Evolutionary conservation across 495 filamentous ascomycete species (phyloP), one percentile per base, ranked within the genome.

Genomic region (Aspergillus panamensis): DNA sequence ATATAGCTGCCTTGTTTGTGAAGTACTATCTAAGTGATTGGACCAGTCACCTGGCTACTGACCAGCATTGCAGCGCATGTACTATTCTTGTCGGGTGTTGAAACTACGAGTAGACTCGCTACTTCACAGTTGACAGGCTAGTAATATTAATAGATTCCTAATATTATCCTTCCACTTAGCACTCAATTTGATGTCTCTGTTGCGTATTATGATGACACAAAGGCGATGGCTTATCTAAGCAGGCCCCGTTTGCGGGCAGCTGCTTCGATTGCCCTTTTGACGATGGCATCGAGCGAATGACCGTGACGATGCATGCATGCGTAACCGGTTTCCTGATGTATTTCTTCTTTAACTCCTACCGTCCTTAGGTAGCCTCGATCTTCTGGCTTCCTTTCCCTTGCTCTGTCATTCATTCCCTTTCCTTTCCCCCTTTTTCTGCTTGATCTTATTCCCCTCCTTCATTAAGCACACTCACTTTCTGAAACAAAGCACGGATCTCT

Each of bases 401-500:
- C 59, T 12, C 60, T 60, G 25, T 40, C 31, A 48, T 59, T 47
- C 33, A 32, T 50, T 48, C 44, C 17, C 32, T 25, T 16, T 6
- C 48, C 35, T 53, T 45, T 39, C 62, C 35, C 51, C 61, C 35
- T 40, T 48, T 45, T 53, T 53, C 16, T 16, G 21, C 31, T 55
- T 54, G 60, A 35, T 51, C 53, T 40, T 62, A 52, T 43, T 61
- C 50, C 16, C 31, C 29, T 45, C 14, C 53, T 40, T 33, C 30
- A 8, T 29, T 20, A 45, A 47, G 29, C 44, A 54, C 51, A 42
- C 39, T 61, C 40, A 13, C 39, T 55, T 25, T 66, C 64, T 73
- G 69, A 74, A 72, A 74, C 73, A 60, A 61, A 71, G 70, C 73
- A 74, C 72, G 68, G 72, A 72, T 76, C 73, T 60, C 58, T 63